Conservation (phyloP, 305 asterid species). For the Rubia tinctorum region DNA sequence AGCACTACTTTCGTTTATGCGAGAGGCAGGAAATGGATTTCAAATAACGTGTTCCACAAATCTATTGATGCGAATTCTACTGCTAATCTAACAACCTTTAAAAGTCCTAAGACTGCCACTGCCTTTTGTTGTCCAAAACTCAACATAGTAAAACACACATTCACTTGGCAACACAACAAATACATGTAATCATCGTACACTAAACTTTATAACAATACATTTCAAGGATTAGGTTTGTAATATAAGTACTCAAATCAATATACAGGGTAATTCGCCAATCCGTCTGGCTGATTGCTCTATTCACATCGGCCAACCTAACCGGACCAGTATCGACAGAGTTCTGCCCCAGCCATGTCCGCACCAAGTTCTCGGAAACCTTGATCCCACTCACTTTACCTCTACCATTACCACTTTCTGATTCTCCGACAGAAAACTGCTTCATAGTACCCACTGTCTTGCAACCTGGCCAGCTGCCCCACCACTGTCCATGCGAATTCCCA, state of each 20-base stretch:
- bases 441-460: conserved; percentile 63
- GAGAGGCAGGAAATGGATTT: not conserved
- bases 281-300: conserved; percentile 38
- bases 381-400: conserved; percentile 42
- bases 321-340: conserved; percentile 37
- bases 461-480: conserved; percentile 93
- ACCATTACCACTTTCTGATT: conserved; percentile 10
- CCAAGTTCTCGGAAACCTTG: conserved; percentile 53
- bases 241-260: conserved; percentile 18
- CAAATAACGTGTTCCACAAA: not conserved
- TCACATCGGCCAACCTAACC: conserved; percentile 62
- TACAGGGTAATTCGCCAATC: conserved; percentile 84
- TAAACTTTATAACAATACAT: not conserved
- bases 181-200: not conserved
- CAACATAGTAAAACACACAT: not conserved
- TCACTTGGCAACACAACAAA: not conserved
- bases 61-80: not conserved
- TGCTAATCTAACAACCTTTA: not conserved
- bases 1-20: not conserved
- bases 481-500: conserved; percentile 83
- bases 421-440: conserved; percentile 46
- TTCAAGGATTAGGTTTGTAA: not conserved
- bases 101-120: not conserved
- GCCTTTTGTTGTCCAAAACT: not conserved
- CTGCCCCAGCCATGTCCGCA: conserved; percentile 62